Evolutionary conservation across 2,329 filamentous ascomycete genomes (phyloP).

Genomic region (Alternaria novae-zelandiae): DNA sequence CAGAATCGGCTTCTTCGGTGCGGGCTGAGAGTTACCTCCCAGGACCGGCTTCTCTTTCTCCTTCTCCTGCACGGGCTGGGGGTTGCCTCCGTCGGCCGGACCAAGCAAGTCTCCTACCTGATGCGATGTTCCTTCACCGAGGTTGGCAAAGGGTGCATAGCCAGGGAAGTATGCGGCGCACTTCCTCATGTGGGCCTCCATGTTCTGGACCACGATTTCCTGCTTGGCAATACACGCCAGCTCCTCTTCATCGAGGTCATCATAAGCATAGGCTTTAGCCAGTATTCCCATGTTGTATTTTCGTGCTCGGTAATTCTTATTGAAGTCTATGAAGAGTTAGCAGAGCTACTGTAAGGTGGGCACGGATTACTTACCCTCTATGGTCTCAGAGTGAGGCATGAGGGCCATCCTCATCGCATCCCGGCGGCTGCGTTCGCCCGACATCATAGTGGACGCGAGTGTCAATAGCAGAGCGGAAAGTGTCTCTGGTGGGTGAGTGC

Average conservation of each 20-base stretch:
- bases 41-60: neutral
- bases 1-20: too few relatives aligned
- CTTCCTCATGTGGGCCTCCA: neutral
- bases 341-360: neutral
- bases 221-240: neutral
- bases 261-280: neutral
- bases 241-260: neutral
- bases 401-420: neutral
- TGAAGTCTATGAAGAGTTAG: neutral
- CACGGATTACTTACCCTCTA: neutral
- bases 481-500: neutral
- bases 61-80: neutral
- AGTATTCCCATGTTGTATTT: neutral
- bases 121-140: neutral
- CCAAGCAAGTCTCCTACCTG: neutral
- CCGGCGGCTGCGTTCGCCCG: neutral
- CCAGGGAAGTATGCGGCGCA: neutral
- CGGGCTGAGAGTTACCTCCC: neutral
- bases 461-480: neutral
- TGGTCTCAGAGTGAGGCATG: neutral
- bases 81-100: neutral
- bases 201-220: neutral
- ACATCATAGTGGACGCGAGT: neutral
- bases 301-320: neutral
- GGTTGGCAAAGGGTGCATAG: neutral